Evolutionary conservation across 148 eudicot genomes (phyloP).

Genomic region (Amaranthus cruentus): DNA sequence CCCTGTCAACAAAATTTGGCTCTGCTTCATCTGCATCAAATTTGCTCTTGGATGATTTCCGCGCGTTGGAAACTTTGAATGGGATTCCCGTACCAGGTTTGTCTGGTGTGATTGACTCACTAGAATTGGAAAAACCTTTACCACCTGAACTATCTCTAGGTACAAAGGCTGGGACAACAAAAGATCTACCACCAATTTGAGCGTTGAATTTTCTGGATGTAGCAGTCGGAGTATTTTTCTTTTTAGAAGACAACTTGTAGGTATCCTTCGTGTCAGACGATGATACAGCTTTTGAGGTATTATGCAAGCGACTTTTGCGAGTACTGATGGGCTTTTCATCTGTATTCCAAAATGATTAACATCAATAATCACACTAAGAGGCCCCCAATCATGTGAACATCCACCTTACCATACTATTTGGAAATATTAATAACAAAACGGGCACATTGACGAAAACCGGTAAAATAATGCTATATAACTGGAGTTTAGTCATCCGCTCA

Average conservation of each 20-base stretch:
- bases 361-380: background rate
- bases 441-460: too few relatives aligned
- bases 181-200: conserved; percentile 39
- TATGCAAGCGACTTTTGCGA: conserved; percentile 38
- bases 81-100: conserved; percentile 28
- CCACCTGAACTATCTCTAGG: conserved; percentile 58
- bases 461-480: too few relatives aligned
- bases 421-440: too few relatives aligned
- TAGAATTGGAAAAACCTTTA: conserved; percentile 34
- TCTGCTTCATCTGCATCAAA: conserved; percentile 35
- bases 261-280: conserved; percentile 40
- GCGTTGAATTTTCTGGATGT: conserved; percentile 38
- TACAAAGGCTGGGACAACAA: conserved; percentile 45
- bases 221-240: conserved; percentile 34
- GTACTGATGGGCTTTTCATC: conserved; percentile 62
- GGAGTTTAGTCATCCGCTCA: background rate
- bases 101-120: conserved; percentile 47
- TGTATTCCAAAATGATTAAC: conserved; percentile 27
- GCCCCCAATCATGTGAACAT: too few relatives aligned
- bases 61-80: conserved; percentile 39
- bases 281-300: conserved; percentile 39
- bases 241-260: conserved; percentile 33
- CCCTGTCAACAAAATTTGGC: conserved; percentile 28
- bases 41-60: conserved; percentile 39
- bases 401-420: too few relatives aligned